phyloP scores from a whole-genome alignment of 352 stramenopile species.

The Pelagophyceae sp. region DNA sequence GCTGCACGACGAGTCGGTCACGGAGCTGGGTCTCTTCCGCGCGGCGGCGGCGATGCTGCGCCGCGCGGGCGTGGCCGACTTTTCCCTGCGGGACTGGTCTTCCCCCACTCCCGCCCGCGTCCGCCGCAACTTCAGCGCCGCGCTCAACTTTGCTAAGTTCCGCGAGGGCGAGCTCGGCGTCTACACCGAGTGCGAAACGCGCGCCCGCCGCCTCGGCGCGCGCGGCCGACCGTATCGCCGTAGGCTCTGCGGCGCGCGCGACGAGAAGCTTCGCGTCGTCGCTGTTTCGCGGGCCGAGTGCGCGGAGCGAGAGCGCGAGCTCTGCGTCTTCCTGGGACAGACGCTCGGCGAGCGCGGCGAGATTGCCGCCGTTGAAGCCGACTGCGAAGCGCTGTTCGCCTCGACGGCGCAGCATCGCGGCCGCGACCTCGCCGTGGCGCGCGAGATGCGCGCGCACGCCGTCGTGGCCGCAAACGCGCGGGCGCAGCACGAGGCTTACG shows the following conservation, averaged over 20 bases:
- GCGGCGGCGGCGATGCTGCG: neutral
- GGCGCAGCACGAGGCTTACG: neutral
- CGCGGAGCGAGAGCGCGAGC: neutral
- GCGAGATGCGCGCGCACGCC: neutral
- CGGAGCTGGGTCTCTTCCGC: neutral
- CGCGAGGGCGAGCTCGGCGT: neutral
- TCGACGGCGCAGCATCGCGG: neutral
- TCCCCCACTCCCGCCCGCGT: neutral
- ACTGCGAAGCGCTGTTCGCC: neutral
- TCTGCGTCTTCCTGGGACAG: neutral
- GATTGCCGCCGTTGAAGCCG: neutral
- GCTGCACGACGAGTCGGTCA: slow-evolving; percentile 3
- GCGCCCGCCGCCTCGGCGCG: too few species aligned
- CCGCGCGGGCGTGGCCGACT: neutral
- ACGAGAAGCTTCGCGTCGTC: neutral
- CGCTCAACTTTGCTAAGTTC: slow-evolving; percentile 14
- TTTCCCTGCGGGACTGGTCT: neutral
- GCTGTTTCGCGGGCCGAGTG: neutral
- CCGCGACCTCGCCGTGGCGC: neutral
- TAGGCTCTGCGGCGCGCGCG: neutral
- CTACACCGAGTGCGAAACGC: neutral
- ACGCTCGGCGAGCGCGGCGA: neutral
- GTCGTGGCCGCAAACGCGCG: neutral
- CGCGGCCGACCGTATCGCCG: neutral
- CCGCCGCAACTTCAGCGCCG: neutral